Base-by-base conservation (phyloP, 305 asterid species). In the Fraxinus dipetala region DNA sequence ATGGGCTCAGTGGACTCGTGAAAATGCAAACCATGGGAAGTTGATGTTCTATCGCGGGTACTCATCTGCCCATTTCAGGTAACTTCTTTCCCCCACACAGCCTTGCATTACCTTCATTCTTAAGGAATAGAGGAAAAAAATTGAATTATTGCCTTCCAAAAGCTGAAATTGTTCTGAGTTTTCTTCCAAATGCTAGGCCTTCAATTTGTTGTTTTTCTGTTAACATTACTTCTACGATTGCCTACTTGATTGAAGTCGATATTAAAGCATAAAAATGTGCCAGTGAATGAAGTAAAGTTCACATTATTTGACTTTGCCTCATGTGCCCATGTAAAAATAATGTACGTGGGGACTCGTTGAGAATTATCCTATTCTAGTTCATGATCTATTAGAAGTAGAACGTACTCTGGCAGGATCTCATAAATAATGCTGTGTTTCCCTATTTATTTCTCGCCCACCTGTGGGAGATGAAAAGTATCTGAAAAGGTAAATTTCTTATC, bases 51-150 rank as follows among this genome's bases (percentile, higher is more conserved):
- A 96, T 85, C 98, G 98, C 4, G 98, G 99, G 0, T 96, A 96
- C 90, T 96, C 99, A 2, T 90, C 99, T 84, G 98, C 98, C 85
- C 99, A 96, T 86, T 96, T 90, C 89, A 93, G 98, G 98, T 96
- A 86, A 7, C 80, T 18, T 7, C 16, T 75, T 82, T 18, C 61
- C 22, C 48, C 48, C 28, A 69, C 70, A 20, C 70, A 51, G 35
- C 80, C 43, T n/a, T 28, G 43, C 67, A 20, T 72, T 79, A 24
- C 67, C 51, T 13, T 65, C 69, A 36, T 35, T 24, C 48, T 63
- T n/a, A 74, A 13, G 61, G 40, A 72, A 72, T 72, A 65, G 8
- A 24, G 34, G 26, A 65, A 43, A 43, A 38, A 65, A 11, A 2
- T 63, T 26, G 72, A 63, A 24, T 26, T 10, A 10, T 65, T 24